A percentile compares a stretch with the other conserved stretches of the same genome.
These are phyloP conservation scores for Cyberlindnera mrakii DNA, from an alignment of 805 yeast genomes.

Conservation along the genomic window DNA sequence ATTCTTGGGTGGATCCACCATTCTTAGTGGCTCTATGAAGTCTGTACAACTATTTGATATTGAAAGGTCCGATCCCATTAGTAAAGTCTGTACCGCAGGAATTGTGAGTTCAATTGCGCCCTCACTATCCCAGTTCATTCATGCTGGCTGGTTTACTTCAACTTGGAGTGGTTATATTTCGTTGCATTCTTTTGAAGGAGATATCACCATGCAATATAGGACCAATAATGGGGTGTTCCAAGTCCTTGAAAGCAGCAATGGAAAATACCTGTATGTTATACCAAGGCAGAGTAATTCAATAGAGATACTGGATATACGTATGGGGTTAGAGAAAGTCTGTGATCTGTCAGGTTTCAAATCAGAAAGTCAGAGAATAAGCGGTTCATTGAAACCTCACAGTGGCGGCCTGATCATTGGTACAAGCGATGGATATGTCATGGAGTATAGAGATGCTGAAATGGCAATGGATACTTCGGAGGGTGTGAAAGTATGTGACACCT, in stretches of 20 bases:
- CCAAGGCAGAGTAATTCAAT: conserved; percentile 26
- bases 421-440: conserved; percentile 13
- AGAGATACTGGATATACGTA: conserved; percentile 30
- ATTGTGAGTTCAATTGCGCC: conserved; percentile 16
- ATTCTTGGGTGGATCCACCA: conserved; percentile 17
- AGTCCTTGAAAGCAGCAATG: conserved; percentile 30
- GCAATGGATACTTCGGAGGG: conserved; percentile 8
- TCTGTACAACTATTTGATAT: conserved; percentile 27
- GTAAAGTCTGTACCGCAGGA: conserved; percentile 6
- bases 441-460: conserved; percentile 21
- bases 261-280: conserved; percentile 28
- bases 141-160: conserved; percentile 23
- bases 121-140: conserved; percentile 8
- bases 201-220: conserved; percentile 11
- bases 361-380: conserved; percentile 21
- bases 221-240: conserved; percentile 29
- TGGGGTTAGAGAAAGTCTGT: conserved; percentile 18
- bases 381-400: conserved; percentile 15
- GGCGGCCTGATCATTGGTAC: conserved; percentile 27
- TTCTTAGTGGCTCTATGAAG: conserved; percentile 28
- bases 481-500: neutral
- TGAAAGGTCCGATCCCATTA: conserved; percentile 20
- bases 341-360: conserved; percentile 5
- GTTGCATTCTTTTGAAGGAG: conserved; percentile 23
- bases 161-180: conserved; percentile 28